Evolutionary conservation across 495 filamentous ascomycete genomes (phyloP), one percentile per base, ranked within the genome.

Genomic region (Xylaria acuta): DNA sequence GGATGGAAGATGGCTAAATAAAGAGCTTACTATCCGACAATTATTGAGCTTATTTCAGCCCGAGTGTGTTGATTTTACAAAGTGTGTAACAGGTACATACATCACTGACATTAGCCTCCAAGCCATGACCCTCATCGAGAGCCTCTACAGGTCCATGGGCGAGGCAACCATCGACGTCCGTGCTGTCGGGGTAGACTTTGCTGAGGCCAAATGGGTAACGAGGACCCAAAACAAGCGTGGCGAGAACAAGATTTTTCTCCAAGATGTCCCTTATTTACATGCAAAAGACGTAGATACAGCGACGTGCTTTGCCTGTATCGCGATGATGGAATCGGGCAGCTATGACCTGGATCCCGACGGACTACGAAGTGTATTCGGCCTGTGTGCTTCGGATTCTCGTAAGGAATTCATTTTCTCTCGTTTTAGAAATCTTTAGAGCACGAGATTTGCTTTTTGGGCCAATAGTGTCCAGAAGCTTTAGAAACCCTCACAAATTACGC

Each of bases 341-440:
- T 73, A 66, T 32, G 49, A 80, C 60, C 20, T 81, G 4, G 72
- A 79, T 30, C 76, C 78, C 9, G 22, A 40, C 18, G 38, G 58
- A 38, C 47, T 81, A 58, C n/a, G 5, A 34, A 70, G 72, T 27
- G 79, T 78, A 14, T 74, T 82, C 51, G 80, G 79, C 2, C 72
- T 82, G 27, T 82, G 80, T 2, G 72, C 75, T 14, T 72, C 73
- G 6, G 73, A 83, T 53, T 82, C 79, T 1, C 41, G 41, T 45
- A 45, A 45, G 41, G 0, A 18, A 45, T 45, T 14, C 14, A 12
- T 18, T 4, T 45, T 5, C 18, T 16, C 41, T 18, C 18, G 3
- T 16, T 45, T 45, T 9, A 7, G 36, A 1, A 38, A 38, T 7
- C 8, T 38, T 9, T 7, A 38, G 36, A 38, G 36, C 36, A 5